phyloP scores from a whole-genome alignment of 108 stramenopile species.

The Skeletonema grethae region DNA sequence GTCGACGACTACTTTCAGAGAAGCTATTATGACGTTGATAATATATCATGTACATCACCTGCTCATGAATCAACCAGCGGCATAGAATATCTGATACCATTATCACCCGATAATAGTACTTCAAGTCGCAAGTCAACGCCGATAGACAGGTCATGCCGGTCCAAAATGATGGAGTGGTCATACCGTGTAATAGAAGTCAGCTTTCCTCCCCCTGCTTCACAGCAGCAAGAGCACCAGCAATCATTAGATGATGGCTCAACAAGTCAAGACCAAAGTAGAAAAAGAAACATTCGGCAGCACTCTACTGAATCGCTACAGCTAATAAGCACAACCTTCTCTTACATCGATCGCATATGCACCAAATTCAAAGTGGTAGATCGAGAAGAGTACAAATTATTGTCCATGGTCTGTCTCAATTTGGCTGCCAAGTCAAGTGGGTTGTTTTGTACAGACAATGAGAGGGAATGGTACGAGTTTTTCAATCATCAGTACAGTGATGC shows the following conservation, averaged over 20 bases:
- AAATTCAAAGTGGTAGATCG: background rate
- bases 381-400: constrained; percentile 8
- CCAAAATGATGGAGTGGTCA: constrained; percentile 13
- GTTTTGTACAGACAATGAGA: background rate
- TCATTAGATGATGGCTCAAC: background rate
- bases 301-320: constrained; percentile 8
- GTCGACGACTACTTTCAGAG: constrained; percentile 1
- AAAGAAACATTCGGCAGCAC: background rate
- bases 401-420: constrained; percentile 6
- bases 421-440: constrained; percentile 6
- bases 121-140: background rate
- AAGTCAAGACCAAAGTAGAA: background rate
- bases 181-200: background rate
- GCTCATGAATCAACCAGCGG: background rate
- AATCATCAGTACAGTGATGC: background rate
- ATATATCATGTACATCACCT: background rate
- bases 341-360: constrained; percentile 1
- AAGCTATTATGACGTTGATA: background rate
- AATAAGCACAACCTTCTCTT: background rate
- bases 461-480: background rate
- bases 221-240: background rate
- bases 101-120: background rate
- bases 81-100: background rate
- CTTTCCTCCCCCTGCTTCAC: constrained; percentile 7
- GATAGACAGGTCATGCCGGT: constrained; percentile 2